Evolutionary conservation across 257 asterid species (phyloP).

Genomic region (Catharanthus roseus): DNA sequence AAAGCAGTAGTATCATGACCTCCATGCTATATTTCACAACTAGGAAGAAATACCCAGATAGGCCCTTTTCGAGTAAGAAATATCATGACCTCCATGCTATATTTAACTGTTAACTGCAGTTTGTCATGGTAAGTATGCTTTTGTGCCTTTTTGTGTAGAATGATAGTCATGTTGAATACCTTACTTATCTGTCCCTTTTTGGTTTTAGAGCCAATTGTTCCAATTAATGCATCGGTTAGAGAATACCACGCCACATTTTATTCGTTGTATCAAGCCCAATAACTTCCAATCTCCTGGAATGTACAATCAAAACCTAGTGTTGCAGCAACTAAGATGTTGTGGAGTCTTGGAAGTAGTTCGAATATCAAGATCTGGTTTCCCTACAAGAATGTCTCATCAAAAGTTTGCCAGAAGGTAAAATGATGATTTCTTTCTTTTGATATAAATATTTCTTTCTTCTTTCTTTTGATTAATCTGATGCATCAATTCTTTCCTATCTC

Average conservation of each 20-base stretch:
- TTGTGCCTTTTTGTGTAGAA: not conserved
- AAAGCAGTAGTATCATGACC: not conserved
- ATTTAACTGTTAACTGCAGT: not conserved
- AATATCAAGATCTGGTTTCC: constrained; percentile 97
- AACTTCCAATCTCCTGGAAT: constrained; percentile 73
- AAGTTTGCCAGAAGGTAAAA: constrained; percentile 85
- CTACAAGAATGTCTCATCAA: constrained; percentile 92
- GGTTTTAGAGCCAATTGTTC: constrained; percentile 72
- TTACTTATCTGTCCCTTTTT: constrained; percentile 7
- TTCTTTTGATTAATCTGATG: constrained; percentile 4
- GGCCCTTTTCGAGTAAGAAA: not conserved
- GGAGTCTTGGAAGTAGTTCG: constrained; percentile 98
- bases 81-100: not conserved
- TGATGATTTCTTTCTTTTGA: constrained; percentile 2
- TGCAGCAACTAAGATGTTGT: constrained; percentile 92
- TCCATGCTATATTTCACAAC: not conserved
- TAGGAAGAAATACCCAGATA: not conserved
- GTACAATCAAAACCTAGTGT: constrained; percentile 75
- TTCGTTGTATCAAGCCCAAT: constrained; percentile 97
- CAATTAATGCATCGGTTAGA: constrained; percentile 92
- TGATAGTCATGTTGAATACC: not conserved
- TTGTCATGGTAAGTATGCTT: not conserved
- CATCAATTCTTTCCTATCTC: constrained; percentile 23
- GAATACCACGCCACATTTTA: constrained; percentile 92
- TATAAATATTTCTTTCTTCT: not conserved